Percentiles rank a stretch among this genome's conserved stretches.
phyloP scores from a whole-genome alignment of 108 stramenopile species.

The Schizochytrium sp. region DNA sequence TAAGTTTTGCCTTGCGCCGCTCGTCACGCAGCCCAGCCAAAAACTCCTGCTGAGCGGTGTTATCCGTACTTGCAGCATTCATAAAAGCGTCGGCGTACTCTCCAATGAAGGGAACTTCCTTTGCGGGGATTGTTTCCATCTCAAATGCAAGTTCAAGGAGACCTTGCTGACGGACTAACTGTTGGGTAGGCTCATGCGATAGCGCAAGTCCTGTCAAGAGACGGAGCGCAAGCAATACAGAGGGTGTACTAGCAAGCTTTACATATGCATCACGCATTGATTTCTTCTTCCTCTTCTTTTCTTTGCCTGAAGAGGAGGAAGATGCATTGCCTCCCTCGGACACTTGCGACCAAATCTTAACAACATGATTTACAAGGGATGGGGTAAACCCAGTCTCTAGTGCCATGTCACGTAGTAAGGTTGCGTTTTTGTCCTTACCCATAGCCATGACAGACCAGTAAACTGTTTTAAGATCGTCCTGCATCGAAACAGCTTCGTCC shows the following conservation, averaged over 20 bases:
- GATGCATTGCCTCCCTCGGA: not conserved
- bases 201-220: not conserved
- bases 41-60: not conserved
- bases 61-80: not conserved
- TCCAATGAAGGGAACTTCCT: constrained; percentile 44
- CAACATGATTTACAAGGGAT: not conserved
- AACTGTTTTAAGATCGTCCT: not conserved
- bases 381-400: constrained; percentile 22
- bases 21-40: not conserved
- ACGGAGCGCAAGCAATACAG: constrained; percentile 3
- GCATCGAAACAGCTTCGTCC: not conserved
- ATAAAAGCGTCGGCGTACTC: constrained; percentile 42
- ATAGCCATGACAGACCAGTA: constrained; percentile 35
- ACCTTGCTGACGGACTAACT: not conserved
- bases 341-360: constrained; percentile 16
- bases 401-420: not conserved
- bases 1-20: constrained; percentile 33
- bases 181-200: not conserved
- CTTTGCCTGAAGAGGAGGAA: not conserved
- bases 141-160: constrained; percentile 25
- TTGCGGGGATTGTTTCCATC: constrained; percentile 39
- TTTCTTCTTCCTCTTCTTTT: constrained; percentile 2
- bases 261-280: constrained; percentile 30
- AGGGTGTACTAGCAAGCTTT: not conserved
- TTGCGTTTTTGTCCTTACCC: not conserved